These are phyloP conservation scores for Talaromyces sp. DNA, from an alignment of 2,329 filamentous ascomycete genomes.

Conservation along the genomic window DNA sequence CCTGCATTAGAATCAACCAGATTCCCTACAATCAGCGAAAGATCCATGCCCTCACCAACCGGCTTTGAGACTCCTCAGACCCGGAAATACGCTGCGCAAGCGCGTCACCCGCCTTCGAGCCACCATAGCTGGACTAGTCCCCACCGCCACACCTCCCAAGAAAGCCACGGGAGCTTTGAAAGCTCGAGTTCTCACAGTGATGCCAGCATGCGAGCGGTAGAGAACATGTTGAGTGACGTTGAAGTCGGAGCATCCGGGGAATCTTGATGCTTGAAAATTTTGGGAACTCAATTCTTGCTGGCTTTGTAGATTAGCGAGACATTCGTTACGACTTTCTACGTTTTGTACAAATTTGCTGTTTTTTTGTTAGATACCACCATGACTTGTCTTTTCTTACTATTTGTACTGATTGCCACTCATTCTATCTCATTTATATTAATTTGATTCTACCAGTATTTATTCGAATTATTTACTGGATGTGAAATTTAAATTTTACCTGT, in stretches of 20 bases:
- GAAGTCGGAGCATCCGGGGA: constrained; percentile 28
- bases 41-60: constrained; percentile 2
- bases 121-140: constrained; percentile 27
- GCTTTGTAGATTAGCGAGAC: background rate
- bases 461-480: too few species aligned
- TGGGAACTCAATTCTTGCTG: background rate
- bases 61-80: background rate
- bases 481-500: too few species aligned
- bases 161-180: constrained; percentile 20
- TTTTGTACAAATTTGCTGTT: background rate
- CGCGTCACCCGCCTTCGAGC: constrained; percentile 5
- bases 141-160: constrained; percentile 22
- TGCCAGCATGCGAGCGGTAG: constrained; percentile 22
- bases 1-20: constrained; percentile 2
- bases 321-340: background rate
- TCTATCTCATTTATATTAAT: background rate
- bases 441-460: too few species aligned
- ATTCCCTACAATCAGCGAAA: constrained; percentile 8
- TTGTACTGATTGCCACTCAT: background rate
- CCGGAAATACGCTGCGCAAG: constrained; percentile 1
- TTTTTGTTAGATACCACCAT: background rate
- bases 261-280: constrained; percentile 2
- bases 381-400: background rate
- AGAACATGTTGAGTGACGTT: constrained; percentile 28
- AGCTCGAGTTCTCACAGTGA: constrained; percentile 16